phyloP scores from a whole-genome alignment of 768 basidiomycete genomes.

The Pulveroboletus sp. region DNA sequence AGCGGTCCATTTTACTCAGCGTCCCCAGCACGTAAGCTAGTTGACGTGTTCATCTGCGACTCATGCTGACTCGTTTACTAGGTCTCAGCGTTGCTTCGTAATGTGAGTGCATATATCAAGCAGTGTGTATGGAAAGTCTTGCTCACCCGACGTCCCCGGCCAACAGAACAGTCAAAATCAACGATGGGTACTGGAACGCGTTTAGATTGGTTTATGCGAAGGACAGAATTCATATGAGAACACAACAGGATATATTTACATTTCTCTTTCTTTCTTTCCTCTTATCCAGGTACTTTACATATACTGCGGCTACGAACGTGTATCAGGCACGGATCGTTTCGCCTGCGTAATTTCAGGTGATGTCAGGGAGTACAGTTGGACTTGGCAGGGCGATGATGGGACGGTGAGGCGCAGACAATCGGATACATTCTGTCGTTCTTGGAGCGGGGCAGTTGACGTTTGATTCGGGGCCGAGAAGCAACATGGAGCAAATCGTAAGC shows the following conservation, averaged over 20 bases:
- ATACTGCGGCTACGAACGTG: not conserved
- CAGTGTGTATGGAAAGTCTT: not conserved
- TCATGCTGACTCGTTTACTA: not conserved
- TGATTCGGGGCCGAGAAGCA: too few species aligned
- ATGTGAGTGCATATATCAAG: not conserved
- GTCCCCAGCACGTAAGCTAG: not conserved
- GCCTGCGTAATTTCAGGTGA: not conserved
- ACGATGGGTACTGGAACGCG: conserved; percentile 11
- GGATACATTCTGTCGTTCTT: too few species aligned
- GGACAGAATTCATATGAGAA: not conserved
- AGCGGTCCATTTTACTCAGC: conserved; percentile 1
- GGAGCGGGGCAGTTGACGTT: too few species aligned
- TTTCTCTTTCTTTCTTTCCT: not conserved
- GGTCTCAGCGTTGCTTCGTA: conserved; percentile 2
- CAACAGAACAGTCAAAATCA: conserved; percentile 8
- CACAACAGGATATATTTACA: not conserved
- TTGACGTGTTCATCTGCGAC: not conserved
- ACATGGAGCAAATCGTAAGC: too few species aligned
- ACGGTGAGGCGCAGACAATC: too few species aligned
- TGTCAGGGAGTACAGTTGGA: not conserved
- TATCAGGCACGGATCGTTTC: not conserved
- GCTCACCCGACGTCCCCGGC: not conserved
- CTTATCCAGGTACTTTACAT: not conserved
- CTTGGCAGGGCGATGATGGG: too few species aligned
- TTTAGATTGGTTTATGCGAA: not conserved